phyloP scores from a whole-genome alignment of 179 eudicot genomes.

The Monotropa hypopitys region DNA sequence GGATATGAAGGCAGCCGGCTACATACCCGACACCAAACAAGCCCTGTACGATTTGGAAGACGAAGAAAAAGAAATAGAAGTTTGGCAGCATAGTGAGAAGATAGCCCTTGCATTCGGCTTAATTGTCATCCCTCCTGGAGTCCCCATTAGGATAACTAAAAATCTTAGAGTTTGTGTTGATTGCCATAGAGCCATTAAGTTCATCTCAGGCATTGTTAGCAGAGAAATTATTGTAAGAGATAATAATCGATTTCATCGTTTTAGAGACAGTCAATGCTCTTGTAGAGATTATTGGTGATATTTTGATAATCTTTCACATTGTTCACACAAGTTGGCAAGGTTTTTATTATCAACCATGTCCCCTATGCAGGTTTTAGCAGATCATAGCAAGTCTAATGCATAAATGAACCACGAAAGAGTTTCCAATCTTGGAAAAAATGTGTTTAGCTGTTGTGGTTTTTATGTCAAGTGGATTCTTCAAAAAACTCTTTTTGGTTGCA shows the following conservation, averaged over 20 bases:
- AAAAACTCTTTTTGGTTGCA: no score
- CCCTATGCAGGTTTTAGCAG: neutral
- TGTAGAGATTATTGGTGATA: constrained; percentile 48
- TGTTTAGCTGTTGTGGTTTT: neutral
- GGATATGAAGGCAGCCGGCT: constrained; percentile 40
- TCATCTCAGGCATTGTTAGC: constrained; percentile 33
- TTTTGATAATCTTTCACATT: neutral
- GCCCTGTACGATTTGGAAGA: constrained; percentile 49
- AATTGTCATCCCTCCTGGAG: constrained; percentile 30
- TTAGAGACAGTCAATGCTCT: constrained; percentile 30
- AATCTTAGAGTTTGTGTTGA: constrained; percentile 44
- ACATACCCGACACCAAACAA: constrained; percentile 28
- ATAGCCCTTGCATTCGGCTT: constrained; percentile 53
- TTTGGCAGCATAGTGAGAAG: constrained; percentile 48
- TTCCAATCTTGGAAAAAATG: neutral
- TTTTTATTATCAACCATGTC: neutral
- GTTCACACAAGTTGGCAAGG: neutral
- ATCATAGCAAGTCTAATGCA: neutral
- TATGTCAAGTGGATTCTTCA: neutral
- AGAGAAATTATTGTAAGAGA: constrained; percentile 51
- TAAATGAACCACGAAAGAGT: neutral
- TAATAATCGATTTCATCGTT: constrained; percentile 38
- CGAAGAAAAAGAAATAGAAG: constrained; percentile 48
- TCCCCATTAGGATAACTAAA: constrained; percentile 47
- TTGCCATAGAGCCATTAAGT: constrained; percentile 41